Evolutionary conservation across 495 filamentous ascomycete genomes (phyloP), one percentile per base, ranked within the genome.

Genomic region (Xylaria palmicola): DNA sequence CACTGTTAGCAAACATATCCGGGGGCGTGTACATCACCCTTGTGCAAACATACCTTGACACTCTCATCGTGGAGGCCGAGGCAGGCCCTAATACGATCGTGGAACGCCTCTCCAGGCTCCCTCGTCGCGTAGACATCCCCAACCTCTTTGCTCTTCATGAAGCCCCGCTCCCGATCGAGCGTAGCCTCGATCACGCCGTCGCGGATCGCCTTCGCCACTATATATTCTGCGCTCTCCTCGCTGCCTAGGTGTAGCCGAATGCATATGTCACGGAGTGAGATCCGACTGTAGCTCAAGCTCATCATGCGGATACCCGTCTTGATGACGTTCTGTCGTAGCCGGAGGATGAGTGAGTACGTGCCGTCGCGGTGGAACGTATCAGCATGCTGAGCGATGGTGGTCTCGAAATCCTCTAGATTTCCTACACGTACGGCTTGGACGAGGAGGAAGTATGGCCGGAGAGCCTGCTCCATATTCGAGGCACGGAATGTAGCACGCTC

Each of bases 231-330:
- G 51, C 88, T 93, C 79, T 98, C 92, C 72, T 98, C 94, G 63
- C 87, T 92, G 56, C 91, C 89, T n/a, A 98, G 77, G 41, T 91
- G 88, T 54, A 98, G 81, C 47, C 94, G 89, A 61, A 97, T 90
- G 79, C 95, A 98, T 63, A 98, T 98, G 70, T 98, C 94, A 54
- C 94, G 86, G 45, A 98, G 83, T n/a, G 92, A 96, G 71, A 98
- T 98, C 59, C 92, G 88, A 52, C 93, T 96, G 77, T 98, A 98
- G 53, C 92, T 94, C 69, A 98, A 80, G 29, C 93, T 97, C 87
- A 98, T 97, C 91, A 97, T 97, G 62, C 94, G 91, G 65, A 98
- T 94, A 65, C 94, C 94, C 34, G 94, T 98, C 80, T 96, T 97
- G 85, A 98, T 98, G 73, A 98, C 94, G 75, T 98, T 98, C 73